These are phyloP conservation scores for Exophiala calicioides DNA, from an alignment of 2,329 filamentous ascomycete species.

Conservation along the genomic window DNA sequence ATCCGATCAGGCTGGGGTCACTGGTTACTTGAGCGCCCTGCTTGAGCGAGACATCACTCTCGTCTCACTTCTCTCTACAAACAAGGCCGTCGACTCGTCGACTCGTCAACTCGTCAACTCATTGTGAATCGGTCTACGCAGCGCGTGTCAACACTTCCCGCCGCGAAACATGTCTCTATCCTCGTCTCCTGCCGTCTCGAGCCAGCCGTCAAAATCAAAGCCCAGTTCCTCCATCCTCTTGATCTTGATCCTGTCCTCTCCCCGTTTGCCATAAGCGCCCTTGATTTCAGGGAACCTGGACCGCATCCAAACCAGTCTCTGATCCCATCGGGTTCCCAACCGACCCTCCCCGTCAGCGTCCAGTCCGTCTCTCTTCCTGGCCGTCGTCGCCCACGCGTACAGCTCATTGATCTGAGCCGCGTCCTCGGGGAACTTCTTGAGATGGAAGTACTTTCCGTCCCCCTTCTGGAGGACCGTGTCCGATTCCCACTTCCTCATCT, in stretches of 20 bases:
- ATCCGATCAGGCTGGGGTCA: no score
- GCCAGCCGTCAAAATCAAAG: slow-evolving; percentile 57
- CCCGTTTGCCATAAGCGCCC: slow-evolving; percentile 67
- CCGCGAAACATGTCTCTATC: slow-evolving; percentile 19
- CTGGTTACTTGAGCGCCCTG: no score
- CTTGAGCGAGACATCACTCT: no score
- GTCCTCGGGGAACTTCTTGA: slow-evolving; percentile 52
- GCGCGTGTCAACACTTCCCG: slow-evolving; percentile 12
- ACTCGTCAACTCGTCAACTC: no score
- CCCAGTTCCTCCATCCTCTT: slow-evolving; percentile 71
- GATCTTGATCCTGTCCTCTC: slow-evolving; percentile 58
- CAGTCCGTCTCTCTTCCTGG: slow-evolving; percentile 40
- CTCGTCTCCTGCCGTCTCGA: slow-evolving; percentile 8
- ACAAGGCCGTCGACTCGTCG: no score
- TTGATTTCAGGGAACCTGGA: slow-evolving; percentile 69
- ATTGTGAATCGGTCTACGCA: no score
- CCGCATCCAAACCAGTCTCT: slow-evolving; percentile 71
- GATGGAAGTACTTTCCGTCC: slow-evolving; percentile 50
- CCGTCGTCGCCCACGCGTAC: slow-evolving; percentile 45
- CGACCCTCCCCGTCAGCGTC: slow-evolving; percentile 59
- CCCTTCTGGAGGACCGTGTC: slow-evolving; percentile 33
- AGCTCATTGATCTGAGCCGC: slow-evolving; percentile 49
- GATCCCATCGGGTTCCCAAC: slow-evolving; percentile 69
- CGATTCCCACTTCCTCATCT: slow-evolving; percentile 60
- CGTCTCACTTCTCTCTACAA: no score